A percentile compares a stretch with the other conserved stretches of the same genome.
Evolutionary conservation across 2,329 filamentous ascomycete species (phyloP).

Genomic region (Teratosphaeria zuluensis): DNA sequence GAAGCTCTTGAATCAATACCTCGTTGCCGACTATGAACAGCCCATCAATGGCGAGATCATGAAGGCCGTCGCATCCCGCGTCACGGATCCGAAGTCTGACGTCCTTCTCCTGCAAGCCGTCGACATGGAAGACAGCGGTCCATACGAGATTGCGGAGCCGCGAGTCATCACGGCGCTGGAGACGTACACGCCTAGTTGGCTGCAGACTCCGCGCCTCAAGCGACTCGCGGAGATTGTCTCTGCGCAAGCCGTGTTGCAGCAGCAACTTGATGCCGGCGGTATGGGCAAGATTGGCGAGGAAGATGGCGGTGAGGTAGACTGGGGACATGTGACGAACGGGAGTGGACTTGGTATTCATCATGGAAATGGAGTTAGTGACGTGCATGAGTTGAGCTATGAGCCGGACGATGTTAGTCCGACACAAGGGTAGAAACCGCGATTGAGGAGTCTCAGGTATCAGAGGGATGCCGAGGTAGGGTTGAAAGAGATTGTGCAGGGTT

Average conservation of each 20-base stretch:
- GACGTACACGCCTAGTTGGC: constrained; percentile 96
- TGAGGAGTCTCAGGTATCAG: background rate
- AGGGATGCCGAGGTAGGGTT: background rate
- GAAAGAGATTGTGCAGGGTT: background rate
- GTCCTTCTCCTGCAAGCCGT: constrained; percentile 87
- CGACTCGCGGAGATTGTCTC: constrained; percentile 97
- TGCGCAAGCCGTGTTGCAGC: constrained; percentile 85
- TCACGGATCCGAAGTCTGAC: constrained; percentile 90
- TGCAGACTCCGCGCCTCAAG: constrained; percentile 91
- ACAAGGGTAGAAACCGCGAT: background rate
- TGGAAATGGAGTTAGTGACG: background rate
- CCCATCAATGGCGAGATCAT: constrained; percentile 99
- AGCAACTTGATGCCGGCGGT: constrained; percentile 24
- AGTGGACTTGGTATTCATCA: background rate
- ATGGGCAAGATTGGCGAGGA: constrained; percentile 18
- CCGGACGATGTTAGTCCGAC: background rate
- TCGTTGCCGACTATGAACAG: constrained; percentile 97
- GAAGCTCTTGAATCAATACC: constrained; percentile 95
- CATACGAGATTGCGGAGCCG: constrained; percentile 96
- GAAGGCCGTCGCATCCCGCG: constrained; percentile 94
- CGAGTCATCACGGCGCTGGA: constrained; percentile 91
- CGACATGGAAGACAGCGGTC: constrained; percentile 97
- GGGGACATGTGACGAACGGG: background rate
- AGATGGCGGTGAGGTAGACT: background rate
- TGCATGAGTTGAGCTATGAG: background rate